Conservation (phyloP, 768 basidiomycete genomes). For the Nidularia sp. region DNA sequence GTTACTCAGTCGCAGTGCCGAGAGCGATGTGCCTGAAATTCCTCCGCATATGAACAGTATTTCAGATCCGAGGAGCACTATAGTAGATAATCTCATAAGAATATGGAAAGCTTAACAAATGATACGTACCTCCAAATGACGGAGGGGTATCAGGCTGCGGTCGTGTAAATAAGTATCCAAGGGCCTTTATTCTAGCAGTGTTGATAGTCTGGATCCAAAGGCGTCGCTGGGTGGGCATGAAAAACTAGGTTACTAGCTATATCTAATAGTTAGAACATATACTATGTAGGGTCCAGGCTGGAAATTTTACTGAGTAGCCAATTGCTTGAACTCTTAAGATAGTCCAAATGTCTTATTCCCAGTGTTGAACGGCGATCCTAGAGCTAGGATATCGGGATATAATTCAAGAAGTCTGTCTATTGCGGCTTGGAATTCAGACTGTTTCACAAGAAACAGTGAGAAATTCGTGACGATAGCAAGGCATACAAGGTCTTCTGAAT, state of each 20-base stretch:
- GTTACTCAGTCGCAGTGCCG: constrained; percentile 17
- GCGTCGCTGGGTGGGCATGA: constrained; percentile 33
- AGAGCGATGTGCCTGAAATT: constrained; percentile 15
- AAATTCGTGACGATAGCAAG: constrained; percentile 13
- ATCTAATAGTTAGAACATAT: neutral
- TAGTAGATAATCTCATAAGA: too few relatives aligned
- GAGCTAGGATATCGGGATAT: constrained; percentile 37
- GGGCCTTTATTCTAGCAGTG: constrained; percentile 28
- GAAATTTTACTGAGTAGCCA: constrained; percentile 25
- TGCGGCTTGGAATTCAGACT: constrained; percentile 8
- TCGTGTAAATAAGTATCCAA: constrained; percentile 39
- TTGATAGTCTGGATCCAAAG: constrained; percentile 35
- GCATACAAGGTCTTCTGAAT: constrained; percentile 17
- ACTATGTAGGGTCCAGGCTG: constrained; percentile 9
- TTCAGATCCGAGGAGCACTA: constrained; percentile 22
- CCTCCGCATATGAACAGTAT: constrained; percentile 28
- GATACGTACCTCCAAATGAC: constrained; percentile 22
- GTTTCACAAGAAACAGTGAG: constrained; percentile 17
- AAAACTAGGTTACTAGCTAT: constrained; percentile 28
- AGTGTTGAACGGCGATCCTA: constrained; percentile 41
- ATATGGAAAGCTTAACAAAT: too few relatives aligned
- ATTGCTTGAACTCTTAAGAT: constrained; percentile 30
- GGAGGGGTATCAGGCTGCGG: constrained; percentile 20
- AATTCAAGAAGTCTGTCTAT: constrained; percentile 22
- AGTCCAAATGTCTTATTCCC: constrained; percentile 41